phyloP scores from a whole-genome alignment of 495 filamentous ascomycete genomes.

The Daldinia loculata region DNA sequence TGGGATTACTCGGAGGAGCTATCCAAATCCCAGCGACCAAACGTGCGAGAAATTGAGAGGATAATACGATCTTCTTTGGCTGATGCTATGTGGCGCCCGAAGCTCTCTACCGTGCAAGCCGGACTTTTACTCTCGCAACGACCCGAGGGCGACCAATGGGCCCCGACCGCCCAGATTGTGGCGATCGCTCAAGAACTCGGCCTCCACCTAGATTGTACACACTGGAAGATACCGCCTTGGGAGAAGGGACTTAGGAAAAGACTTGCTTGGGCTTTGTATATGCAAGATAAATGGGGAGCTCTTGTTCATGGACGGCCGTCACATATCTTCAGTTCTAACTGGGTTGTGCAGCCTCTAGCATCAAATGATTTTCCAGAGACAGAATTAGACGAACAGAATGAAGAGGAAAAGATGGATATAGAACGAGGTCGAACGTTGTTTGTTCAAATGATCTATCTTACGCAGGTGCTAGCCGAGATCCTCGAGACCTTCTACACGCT shows the following conservation, averaged over 20 bases:
- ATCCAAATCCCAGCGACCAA: constrained; percentile 70
- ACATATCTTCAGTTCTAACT: constrained; percentile 81
- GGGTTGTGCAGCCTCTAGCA: constrained; percentile 76
- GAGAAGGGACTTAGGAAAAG: constrained; percentile 84
- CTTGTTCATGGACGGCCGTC: constrained; percentile 87
- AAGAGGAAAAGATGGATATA: constrained; percentile 68
- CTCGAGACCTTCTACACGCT: constrained; percentile 83
- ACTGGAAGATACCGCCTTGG: constrained; percentile 88
- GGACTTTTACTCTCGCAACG: constrained; percentile 89
- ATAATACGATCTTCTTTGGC: constrained; percentile 76
- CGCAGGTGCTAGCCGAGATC: constrained; percentile 78
- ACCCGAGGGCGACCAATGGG: constrained; percentile 85
- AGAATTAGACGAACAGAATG: constrained; percentile 62
- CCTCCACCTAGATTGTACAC: constrained; percentile 85
- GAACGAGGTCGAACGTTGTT: constrained; percentile 75
- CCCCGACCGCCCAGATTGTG: constrained; percentile 84
- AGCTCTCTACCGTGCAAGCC: constrained; percentile 92
- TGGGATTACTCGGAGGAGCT: constrained; percentile 78
- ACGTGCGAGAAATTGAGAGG: constrained; percentile 78
- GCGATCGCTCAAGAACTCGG: constrained; percentile 84
- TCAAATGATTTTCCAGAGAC: constrained; percentile 77
- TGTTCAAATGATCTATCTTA: constrained; percentile 76
- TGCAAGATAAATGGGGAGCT: constrained; percentile 93
- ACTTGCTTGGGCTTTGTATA: constrained; percentile 89
- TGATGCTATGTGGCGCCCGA: constrained; percentile 82